These are phyloP conservation scores for Yamadazyma ubonensis DNA, from an alignment of 805 yeast species.

Conservation along the genomic window DNA sequence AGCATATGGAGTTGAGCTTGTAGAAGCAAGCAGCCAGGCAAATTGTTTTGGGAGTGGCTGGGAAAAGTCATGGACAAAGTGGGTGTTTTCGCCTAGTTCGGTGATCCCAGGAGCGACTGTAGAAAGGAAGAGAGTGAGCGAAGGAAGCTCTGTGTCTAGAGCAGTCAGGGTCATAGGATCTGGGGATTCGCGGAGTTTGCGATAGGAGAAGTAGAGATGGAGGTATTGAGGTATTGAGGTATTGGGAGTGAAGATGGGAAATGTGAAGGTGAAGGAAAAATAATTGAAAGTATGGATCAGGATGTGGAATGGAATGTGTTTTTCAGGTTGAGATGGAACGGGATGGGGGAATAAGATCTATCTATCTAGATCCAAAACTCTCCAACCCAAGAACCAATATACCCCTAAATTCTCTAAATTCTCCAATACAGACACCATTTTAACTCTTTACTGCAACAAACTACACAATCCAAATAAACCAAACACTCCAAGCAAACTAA, in stretches of 20 bases:
- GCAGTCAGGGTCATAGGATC: constrained; percentile 25
- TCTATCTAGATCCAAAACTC: too few relatives aligned
- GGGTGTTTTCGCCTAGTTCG: constrained; percentile 33
- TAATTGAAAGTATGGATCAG: not conserved
- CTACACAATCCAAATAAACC: too few relatives aligned
- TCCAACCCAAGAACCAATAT: too few relatives aligned
- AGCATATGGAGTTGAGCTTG: constrained; percentile 16
- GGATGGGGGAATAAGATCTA: too few relatives aligned
- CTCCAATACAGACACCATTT: too few relatives aligned
- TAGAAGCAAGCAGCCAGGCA: constrained; percentile 27
- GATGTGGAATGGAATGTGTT: not conserved
- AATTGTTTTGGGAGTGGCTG: constrained; percentile 4
- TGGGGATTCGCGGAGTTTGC: not conserved
- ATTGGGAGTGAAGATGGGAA: not conserved
- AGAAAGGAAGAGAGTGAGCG: constrained; percentile 28
- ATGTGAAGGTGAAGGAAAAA: not conserved
- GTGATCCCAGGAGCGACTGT: constrained; percentile 39
- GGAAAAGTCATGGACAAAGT: constrained; percentile 23
- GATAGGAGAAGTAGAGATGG: not conserved
- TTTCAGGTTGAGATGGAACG: too few relatives aligned
- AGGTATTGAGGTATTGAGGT: not conserved
- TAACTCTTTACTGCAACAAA: too few relatives aligned
- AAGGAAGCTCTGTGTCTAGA: constrained; percentile 24
- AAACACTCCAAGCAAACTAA: too few relatives aligned
- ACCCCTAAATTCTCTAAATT: too few relatives aligned